A percentile compares a stretch with the other conserved stretches of the same genome.
These are phyloP conservation scores for Alloteropsis angusta DNA, from an alignment of 202 grass and related monocot genomes.

Conservation along the genomic window DNA sequence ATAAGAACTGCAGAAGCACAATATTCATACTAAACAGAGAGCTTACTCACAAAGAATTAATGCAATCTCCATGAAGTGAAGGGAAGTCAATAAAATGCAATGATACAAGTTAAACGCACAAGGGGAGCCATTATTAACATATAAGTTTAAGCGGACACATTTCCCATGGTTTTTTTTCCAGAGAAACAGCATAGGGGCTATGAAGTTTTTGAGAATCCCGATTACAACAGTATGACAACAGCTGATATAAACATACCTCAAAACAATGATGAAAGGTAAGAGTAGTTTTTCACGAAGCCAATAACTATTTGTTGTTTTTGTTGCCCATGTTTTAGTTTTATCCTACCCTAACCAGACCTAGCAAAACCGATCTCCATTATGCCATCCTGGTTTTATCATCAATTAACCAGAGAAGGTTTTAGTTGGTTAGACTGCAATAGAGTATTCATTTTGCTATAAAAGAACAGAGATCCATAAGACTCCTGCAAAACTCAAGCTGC, in stretches of 20 bases:
- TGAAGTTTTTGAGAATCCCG: not conserved
- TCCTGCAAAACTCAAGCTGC: not conserved
- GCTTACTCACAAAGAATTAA: not conserved
- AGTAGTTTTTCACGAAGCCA: not conserved
- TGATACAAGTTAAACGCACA: not conserved
- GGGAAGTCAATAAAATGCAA: not conserved
- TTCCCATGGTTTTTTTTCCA: not conserved
- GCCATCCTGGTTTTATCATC: not conserved
- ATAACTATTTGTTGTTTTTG: not conserved
- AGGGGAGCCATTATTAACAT: not conserved
- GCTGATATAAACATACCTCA: not conserved
- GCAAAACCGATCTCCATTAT: not conserved
- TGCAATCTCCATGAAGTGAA: not conserved
- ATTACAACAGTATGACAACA: not conserved
- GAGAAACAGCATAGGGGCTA: not conserved
- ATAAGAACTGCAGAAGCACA: not conserved
- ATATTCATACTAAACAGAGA: not conserved
- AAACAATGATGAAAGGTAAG: not conserved
- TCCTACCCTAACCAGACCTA: not conserved
- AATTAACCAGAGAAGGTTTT: not conserved
- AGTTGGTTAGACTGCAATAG: not conserved
- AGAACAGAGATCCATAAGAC: not conserved
- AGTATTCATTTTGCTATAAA: not conserved
- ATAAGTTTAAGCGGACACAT: not conserved
- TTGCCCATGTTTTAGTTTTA: slow-evolving; percentile 10